Base-by-base conservation (phyloP, 345 rosid genomes). In the Aurinia saxatilis region DNA sequence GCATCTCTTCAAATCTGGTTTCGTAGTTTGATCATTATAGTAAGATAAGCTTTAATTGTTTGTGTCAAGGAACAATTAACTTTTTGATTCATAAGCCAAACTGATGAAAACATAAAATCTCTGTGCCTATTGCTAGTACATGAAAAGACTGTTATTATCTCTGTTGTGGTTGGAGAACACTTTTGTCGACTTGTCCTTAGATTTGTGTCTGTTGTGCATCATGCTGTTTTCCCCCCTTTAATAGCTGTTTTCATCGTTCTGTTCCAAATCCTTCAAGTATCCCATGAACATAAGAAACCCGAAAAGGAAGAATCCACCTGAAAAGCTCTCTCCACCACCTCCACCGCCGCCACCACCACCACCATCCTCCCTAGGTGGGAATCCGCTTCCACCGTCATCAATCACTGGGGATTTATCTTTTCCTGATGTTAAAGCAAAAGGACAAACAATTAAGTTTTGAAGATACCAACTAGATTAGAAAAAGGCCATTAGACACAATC, bases 271-370 rank as follows among this genome's bases (percentile, higher is more conserved):
- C 73, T 89, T 85, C 52, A 89, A 77, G 66, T 89, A 82, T 30
- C 91, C 86, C 68, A 89, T 76, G 70, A 92, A 83, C 21, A 84
- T 80, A 15, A 89, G 95, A 73, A 92, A 85, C 17, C 93, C 97
- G 6, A 89, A 89, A 41, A 89, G 82, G 77, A 79, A 85, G 70
- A 85, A 92, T 57, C 97, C 98, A 1, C 98, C 98, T 0, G 95
- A 89, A 76, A 72, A 87, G 76, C 71, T 82, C 21, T 80, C 88
- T 12, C 98, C 98, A 0, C 95, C 91, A 0, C 98, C 96, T 13
- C 98, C 96, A 0, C 96, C 95, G 0, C 95, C 98, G 0, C 96
- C 97, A 0, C 95, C 93, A 3, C 80, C 93, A 0, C 79, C 93
- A 25, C 76, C 92, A 11, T 73, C 86, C 48, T 77, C 90, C 2